Evolutionary conservation across 1,284 basidiomycete genomes (phyloP).

Genomic region (Omphalotus olearius): DNA sequence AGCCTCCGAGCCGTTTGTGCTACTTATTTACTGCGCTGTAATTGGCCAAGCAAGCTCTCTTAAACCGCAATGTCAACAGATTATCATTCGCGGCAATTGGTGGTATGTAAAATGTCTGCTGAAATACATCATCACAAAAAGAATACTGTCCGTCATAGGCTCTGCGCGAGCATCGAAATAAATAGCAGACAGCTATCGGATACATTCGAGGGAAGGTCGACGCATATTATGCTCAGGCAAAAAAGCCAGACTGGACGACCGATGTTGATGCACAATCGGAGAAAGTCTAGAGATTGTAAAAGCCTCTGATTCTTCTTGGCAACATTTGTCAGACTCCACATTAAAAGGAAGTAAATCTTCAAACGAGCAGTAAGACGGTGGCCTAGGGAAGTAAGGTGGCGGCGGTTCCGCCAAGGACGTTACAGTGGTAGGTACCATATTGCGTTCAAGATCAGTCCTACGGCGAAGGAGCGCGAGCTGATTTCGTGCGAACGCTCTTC

Average conservation of each 20-base stretch:
- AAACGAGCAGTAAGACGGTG: conserved; percentile 1
- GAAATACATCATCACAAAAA: too few relatives aligned
- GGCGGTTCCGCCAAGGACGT: not conserved
- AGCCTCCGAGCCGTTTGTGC: not conserved
- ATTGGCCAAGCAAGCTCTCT: too few relatives aligned
- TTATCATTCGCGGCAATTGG: too few relatives aligned
- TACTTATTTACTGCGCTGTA: too few relatives aligned
- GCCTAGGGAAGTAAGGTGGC: conserved; percentile 6
- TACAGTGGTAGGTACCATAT: too few relatives aligned
- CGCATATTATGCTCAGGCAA: not conserved
- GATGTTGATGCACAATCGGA: not conserved
- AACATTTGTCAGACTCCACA: too few relatives aligned
- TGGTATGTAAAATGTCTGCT: too few relatives aligned
- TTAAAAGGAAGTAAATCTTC: not conserved
- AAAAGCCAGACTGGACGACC: not conserved
- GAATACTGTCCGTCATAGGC: too few relatives aligned
- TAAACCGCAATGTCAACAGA: too few relatives aligned
- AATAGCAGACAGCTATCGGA: not conserved
- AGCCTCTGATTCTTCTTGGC: not conserved
- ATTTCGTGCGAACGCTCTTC: not conserved
- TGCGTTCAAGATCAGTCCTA: too few relatives aligned
- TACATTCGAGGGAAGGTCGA: not conserved
- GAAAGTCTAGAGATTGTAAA: too few relatives aligned
- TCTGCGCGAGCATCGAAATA: not conserved
- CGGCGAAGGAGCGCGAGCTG: not conserved